Conservation (phyloP, 2,329 filamentous ascomycete species). For the Dendrostoma leiphaemia region DNA sequence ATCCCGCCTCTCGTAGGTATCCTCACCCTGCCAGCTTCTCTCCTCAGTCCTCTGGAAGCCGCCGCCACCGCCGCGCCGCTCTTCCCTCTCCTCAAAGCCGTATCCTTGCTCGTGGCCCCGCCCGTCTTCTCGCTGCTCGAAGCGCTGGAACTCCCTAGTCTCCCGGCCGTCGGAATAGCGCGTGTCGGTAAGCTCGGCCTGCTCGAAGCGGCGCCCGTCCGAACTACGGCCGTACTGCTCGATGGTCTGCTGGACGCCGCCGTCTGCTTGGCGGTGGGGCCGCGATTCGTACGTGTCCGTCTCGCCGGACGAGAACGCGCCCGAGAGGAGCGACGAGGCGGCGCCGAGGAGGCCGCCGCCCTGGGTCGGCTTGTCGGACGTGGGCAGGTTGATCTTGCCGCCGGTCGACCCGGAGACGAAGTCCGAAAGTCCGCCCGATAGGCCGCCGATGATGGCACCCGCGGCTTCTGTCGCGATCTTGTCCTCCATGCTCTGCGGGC, state of each 20-base stretch:
- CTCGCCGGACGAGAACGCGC: constrained; percentile 39
- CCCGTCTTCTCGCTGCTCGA: constrained; percentile 52
- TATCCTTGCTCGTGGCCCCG: constrained; percentile 41
- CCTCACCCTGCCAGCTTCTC: constrained; percentile 38
- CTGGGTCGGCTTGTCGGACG: constrained; percentile 38
- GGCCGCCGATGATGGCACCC: constrained; percentile 54
- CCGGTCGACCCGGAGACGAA: constrained; percentile 47
- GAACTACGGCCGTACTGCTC: constrained; percentile 58
- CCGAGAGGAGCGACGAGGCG: constrained; percentile 60
- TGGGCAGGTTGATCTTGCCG: constrained; percentile 31
- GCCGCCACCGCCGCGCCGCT: constrained; percentile 52
- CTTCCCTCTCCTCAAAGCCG: constrained; percentile 57
- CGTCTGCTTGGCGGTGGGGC: constrained; percentile 54
- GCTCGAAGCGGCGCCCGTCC: constrained; percentile 52
- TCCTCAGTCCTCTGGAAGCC: constrained; percentile 60
- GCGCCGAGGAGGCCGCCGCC: constrained; percentile 70
- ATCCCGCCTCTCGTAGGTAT: constrained; percentile 25
- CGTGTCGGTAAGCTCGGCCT: constrained; percentile 60
- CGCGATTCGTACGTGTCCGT: constrained; percentile 48
- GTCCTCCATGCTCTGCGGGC: constrained; percentile 49
- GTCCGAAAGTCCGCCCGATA: constrained; percentile 50
- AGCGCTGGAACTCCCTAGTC: constrained; percentile 59
- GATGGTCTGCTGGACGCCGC: constrained; percentile 59
- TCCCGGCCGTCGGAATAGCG: constrained; percentile 56
- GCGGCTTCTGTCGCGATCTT: constrained; percentile 56